Evolutionary conservation across 352 stramenopile genomes (phyloP).

Genomic region (Phytopythium montanum): DNA sequence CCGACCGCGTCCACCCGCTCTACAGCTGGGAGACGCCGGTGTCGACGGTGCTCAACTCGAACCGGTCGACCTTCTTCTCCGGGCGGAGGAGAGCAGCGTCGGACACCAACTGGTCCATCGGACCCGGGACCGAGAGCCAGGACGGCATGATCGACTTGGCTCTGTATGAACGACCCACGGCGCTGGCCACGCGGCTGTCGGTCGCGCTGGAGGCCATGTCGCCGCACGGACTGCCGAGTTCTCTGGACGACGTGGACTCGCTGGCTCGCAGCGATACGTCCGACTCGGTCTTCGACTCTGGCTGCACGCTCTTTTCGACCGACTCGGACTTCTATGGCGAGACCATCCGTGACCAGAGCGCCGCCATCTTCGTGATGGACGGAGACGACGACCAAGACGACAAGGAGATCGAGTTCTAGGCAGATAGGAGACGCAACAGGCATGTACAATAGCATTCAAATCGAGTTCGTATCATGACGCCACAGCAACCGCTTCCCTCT

Average conservation of each 20-base stretch:
- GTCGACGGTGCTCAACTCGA: neutral
- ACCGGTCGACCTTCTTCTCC: neutral
- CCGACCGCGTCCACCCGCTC: neutral
- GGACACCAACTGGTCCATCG: conserved; percentile 35
- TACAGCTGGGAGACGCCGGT: conserved; percentile 1
- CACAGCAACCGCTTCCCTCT: neutral
- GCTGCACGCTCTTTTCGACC: conserved; percentile 17
- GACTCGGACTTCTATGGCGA: conserved; percentile 24
- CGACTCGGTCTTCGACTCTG: conserved; percentile 19
- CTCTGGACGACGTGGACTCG: conserved; percentile 11
- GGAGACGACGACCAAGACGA: conserved; percentile 14
- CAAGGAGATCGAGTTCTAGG: conserved; percentile 10
- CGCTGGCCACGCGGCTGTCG: conserved; percentile 6
- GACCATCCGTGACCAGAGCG: conserved; percentile 22
- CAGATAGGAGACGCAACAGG: neutral
- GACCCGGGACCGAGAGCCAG: conserved; percentile 8
- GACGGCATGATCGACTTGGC: conserved; percentile 14
- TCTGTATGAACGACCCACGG: neutral
- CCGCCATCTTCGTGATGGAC: conserved; percentile 12
- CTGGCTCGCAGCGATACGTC: conserved; percentile 11
- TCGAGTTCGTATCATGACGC: neutral
- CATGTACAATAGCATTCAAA: neutral
- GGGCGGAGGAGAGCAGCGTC: conserved; percentile 15
- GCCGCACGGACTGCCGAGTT: conserved; percentile 18
- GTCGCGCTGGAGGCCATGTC: conserved; percentile 8